These are phyloP conservation scores for Strigomonas culicis DNA, from an alignment of 208 protist genomes.

Conservation along the genomic window DNA sequence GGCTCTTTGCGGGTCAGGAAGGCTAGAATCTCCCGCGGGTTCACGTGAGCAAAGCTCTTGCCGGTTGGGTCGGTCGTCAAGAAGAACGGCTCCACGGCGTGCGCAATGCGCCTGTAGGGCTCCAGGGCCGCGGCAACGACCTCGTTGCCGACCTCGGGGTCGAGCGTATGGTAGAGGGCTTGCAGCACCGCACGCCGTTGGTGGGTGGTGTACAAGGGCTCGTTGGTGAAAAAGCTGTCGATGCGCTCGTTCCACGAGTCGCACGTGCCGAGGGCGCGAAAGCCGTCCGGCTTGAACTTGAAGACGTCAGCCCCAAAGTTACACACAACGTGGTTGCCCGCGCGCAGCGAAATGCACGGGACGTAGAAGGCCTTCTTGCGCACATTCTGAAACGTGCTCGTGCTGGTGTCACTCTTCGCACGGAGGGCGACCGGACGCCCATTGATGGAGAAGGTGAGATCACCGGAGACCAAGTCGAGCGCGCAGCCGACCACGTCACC, in stretches of 20 bases:
- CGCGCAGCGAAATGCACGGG: constrained; percentile 80
- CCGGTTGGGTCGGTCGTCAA: constrained; percentile 39
- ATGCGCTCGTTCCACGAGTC: constrained; percentile 92
- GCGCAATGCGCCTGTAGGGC: constrained; percentile 33
- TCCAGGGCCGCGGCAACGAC: constrained; percentile 18
- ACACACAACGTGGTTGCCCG: constrained; percentile 75
- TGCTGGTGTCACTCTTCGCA: not conserved
- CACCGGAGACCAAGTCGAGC: constrained; percentile 63
- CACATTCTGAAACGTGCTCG: constrained; percentile 34
- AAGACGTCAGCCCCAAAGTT: constrained; percentile 90
- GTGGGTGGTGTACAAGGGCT: constrained; percentile 38
- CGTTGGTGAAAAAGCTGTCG: constrained; percentile 84
- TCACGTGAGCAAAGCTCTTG: constrained; percentile 49
- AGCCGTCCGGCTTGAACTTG: constrained; percentile 86
- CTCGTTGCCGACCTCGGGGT: not conserved
- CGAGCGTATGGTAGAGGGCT: constrained; percentile 43
- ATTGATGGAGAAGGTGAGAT: constrained; percentile 84
- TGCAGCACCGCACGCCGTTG: constrained; percentile 45
- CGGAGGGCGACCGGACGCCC: constrained; percentile 43
- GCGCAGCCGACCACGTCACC: constrained; percentile 90
- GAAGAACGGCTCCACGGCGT: constrained; percentile 52
- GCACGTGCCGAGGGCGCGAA: constrained; percentile 79
- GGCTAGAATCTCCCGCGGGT: constrained; percentile 12
- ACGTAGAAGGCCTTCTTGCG: constrained; percentile 41
- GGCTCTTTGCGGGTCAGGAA: constrained; percentile 11